These are phyloP conservation scores for Tephrocybe rancida DNA, from an alignment of 768 basidiomycete genomes.

Conservation along the genomic window DNA sequence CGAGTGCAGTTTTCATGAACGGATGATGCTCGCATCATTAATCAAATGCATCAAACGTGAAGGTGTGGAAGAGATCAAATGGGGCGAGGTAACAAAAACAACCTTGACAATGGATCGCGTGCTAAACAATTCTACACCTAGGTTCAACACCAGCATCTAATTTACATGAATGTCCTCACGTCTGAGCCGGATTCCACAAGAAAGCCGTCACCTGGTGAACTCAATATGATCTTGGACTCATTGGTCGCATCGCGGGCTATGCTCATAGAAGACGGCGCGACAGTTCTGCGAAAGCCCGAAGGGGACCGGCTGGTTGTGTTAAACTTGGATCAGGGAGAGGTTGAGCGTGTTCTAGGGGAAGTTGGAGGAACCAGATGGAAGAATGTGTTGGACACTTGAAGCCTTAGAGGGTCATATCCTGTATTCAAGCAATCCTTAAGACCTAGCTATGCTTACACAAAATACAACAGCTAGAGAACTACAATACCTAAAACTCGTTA, in stretches of 20 bases:
- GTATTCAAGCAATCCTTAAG: too few relatives aligned
- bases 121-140: not conserved
- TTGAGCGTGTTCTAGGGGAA: slow-evolving; percentile 83
- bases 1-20: slow-evolving; percentile 86
- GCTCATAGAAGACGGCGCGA: slow-evolving; percentile 65
- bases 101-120: not conserved
- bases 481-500: too few relatives aligned
- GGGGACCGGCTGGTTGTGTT: slow-evolving; percentile 74
- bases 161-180: slow-evolving; percentile 66
- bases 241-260: slow-evolving; percentile 79
- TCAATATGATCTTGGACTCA: slow-evolving; percentile 71
- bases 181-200: slow-evolving; percentile 58
- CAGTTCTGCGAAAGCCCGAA: slow-evolving; percentile 53
- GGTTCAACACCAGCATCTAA: slow-evolving; percentile 78
- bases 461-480: too few relatives aligned
- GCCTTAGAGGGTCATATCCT: not conserved
- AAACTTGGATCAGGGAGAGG: slow-evolving; percentile 84
- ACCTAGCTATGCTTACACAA: too few relatives aligned
- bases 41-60: slow-evolving; percentile 81
- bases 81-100: slow-evolving; percentile 70
- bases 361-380: slow-evolving; percentile 74
- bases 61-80: slow-evolving; percentile 87
- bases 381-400: slow-evolving; percentile 41
- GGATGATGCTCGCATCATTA: slow-evolving; percentile 83
- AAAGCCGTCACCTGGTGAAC: slow-evolving; percentile 63